These are phyloP conservation scores for Talaromyces piceae DNA, from an alignment of 2,329 filamentous ascomycete genomes.

Conservation along the genomic window DNA sequence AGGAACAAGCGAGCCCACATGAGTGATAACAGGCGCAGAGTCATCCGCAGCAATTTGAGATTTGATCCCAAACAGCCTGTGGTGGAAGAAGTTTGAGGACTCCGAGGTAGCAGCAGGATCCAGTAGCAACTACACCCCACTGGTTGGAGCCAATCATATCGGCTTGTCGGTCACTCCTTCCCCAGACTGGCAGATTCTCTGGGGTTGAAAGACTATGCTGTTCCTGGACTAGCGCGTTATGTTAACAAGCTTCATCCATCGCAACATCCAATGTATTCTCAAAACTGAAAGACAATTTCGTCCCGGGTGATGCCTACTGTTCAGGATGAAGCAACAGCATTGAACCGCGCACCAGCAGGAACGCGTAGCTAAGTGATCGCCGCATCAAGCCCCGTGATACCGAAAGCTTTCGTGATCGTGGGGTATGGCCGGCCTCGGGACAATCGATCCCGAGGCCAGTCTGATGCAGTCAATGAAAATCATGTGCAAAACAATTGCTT, in stretches of 20 bases:
- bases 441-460: conserved; percentile 3
- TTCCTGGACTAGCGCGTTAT: neutral
- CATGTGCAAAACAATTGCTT: neutral
- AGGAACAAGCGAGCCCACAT: neutral
- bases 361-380: neutral
- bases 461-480: neutral
- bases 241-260: neutral
- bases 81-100: neutral
- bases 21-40: neutral
- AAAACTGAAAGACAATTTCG: neutral
- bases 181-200: conserved; percentile 8
- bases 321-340: neutral
- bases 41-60: neutral
- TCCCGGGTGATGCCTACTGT: neutral
- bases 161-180: neutral
- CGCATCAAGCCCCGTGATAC: neutral
- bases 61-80: neutral
- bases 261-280: neutral
- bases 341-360: neutral
- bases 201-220: neutral
- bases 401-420: neutral
- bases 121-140: neutral
- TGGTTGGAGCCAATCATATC: neutral
- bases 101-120: neutral
- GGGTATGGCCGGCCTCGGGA: conserved; percentile 1